Conservation (phyloP, 2,329 filamentous ascomycete genomes). For the Epichloe gansuensis region DNA sequence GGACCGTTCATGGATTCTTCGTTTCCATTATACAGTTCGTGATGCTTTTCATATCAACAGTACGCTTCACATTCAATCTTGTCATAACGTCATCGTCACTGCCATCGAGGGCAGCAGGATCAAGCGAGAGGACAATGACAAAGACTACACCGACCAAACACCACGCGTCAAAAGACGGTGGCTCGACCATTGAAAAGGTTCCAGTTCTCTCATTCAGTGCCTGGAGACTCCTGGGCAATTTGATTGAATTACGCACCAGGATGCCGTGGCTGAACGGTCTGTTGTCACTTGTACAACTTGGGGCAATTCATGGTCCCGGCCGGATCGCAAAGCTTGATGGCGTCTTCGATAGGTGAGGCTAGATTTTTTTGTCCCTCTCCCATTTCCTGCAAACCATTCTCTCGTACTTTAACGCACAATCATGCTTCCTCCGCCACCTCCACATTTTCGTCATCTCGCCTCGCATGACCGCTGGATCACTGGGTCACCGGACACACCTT, state of each 20-base stretch:
- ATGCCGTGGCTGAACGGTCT: conserved; percentile 85
- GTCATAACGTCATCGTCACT: conserved; percentile 57
- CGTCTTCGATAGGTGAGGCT: conserved; percentile 76
- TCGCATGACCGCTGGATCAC: conserved; percentile 35
- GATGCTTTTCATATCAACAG: conserved; percentile 43
- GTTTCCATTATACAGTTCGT: conserved; percentile 44
- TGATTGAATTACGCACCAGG: conserved; percentile 62
- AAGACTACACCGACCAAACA: conserved; percentile 6
- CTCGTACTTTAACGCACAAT: neutral
- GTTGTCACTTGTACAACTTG: conserved; percentile 64
- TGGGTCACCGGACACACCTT: conserved; percentile 31
- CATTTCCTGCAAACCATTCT: conserved; percentile 9
- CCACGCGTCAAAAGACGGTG: neutral
- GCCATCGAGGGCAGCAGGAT: conserved; percentile 35
- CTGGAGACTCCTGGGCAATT: conserved; percentile 60
- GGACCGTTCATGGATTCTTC: conserved; percentile 37
- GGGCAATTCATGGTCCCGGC: conserved; percentile 61
- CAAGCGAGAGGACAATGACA: conserved; percentile 11
- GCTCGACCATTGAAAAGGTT: conserved; percentile 26
- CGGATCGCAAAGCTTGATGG: conserved; percentile 63
- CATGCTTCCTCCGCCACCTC: neutral
- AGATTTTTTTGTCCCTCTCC: conserved; percentile 8
- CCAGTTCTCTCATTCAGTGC: conserved; percentile 67
- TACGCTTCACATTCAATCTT: conserved; percentile 54
- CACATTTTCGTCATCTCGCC: conserved; percentile 9